A percentile compares a stretch with the other conserved stretches of the same genome.
These are phyloP conservation scores for Flaveria brownii DNA, from an alignment of 129 eudicot genomes.

Conservation along the genomic window DNA sequence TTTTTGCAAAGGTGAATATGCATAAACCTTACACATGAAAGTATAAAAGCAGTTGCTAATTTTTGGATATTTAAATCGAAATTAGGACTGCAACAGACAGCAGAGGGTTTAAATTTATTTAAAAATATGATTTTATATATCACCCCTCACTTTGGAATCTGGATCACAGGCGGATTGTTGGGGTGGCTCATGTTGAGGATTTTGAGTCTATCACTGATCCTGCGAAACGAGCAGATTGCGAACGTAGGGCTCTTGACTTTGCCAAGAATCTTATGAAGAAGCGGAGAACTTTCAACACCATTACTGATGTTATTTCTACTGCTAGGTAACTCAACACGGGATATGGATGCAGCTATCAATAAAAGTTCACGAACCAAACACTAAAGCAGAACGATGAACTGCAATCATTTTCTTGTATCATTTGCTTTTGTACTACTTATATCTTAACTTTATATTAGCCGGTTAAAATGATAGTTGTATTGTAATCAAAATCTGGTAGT, in stretches of 20 bases:
- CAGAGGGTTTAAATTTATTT: too few relatives aligned
- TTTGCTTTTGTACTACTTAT: slow-evolving; percentile 25
- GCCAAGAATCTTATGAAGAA: slow-evolving; percentile 79
- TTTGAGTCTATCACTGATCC: slow-evolving; percentile 74
- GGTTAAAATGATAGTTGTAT: background rate
- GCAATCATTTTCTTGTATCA: slow-evolving; percentile 1
- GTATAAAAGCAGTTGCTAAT: too few relatives aligned
- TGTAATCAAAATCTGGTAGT: slow-evolving; percentile 22
- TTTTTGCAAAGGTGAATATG: too few relatives aligned
- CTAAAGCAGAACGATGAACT: background rate
- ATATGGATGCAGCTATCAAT: slow-evolving; percentile 23
- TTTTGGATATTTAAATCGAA: too few relatives aligned
- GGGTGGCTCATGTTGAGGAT: slow-evolving; percentile 97
- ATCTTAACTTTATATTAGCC: slow-evolving; percentile 1
- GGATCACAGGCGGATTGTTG: slow-evolving; percentile 82
- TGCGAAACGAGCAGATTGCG: slow-evolving; percentile 70
- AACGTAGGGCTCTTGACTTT: slow-evolving; percentile 73
- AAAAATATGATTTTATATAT: background rate
- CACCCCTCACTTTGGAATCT: slow-evolving; percentile 13
- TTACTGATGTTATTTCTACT: slow-evolving; percentile 63
- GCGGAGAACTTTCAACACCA: slow-evolving; percentile 51
- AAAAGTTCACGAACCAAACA: slow-evolving; percentile 19
- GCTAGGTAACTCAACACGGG: slow-evolving; percentile 34
- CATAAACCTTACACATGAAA: too few relatives aligned
- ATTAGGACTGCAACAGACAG: too few relatives aligned